A percentile compares a stretch with the other conserved stretches of the same genome.
Conservation (phyloP, 1,284 basidiomycete species). For the Singerocomus inundabilis region DNA sequence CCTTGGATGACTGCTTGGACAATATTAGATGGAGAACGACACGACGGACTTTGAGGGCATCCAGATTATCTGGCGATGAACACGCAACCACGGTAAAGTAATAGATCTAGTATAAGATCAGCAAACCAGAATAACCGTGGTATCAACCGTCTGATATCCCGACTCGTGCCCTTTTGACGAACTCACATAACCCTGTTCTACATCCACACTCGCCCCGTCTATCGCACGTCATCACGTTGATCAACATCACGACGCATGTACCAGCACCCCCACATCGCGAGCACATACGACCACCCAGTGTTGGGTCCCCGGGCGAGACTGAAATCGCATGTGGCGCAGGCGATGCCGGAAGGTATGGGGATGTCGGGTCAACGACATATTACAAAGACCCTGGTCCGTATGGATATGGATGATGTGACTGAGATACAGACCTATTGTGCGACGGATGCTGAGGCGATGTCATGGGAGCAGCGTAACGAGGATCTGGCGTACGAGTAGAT, state of each 20-base stretch:
- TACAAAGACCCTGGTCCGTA: constrained; percentile 14
- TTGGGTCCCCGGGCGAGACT: constrained; percentile 55
- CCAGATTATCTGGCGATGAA: no score
- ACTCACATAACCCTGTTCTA: neutral
- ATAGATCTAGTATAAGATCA: no score
- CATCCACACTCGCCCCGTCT: no score
- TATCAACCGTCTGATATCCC: no score
- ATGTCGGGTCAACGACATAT: constrained; percentile 21
- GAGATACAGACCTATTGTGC: constrained; percentile 22
- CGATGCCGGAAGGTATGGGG: constrained; percentile 24
- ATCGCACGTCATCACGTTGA: no score
- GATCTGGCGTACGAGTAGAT: neutral
- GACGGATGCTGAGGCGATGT: constrained; percentile 11
- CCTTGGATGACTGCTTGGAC: constrained; percentile 24
- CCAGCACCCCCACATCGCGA: no score
- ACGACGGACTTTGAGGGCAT: neutral
- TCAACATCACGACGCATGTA: no score
- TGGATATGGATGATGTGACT: constrained; percentile 9
- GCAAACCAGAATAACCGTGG: no score
- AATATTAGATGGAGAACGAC: constrained; percentile 8
- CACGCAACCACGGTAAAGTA: no score
- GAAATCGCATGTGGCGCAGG: constrained; percentile 51
- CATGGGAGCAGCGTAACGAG: constrained; percentile 32
- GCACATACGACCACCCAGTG: constrained; percentile 34
- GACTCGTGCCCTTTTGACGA: no score